A percentile compares a stretch with the other conserved stretches of the same genome.
These are phyloP conservation scores for Atalantia buxifolia DNA, from an alignment of 345 rosid genomes.

Conservation along the genomic window DNA sequence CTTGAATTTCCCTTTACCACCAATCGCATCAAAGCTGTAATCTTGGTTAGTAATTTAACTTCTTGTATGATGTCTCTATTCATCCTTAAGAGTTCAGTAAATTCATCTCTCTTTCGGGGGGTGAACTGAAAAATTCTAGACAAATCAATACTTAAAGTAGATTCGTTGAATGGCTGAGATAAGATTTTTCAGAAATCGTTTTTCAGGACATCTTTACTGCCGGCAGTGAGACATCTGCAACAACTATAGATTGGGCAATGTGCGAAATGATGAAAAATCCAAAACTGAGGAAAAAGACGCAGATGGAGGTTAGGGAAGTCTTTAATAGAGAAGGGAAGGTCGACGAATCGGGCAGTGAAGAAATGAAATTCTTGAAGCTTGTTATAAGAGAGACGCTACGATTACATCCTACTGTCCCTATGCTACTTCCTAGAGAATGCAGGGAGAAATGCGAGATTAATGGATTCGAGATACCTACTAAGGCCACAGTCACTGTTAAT, in stretches of 20 bases:
- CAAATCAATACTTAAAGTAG: not conserved
- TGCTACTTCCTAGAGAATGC: conserved; percentile 23
- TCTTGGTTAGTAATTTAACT: not conserved
- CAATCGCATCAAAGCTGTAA: not conserved
- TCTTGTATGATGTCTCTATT: too few species aligned
- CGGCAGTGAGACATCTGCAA: conserved; percentile 30
- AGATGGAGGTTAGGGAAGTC: conserved; percentile 23
- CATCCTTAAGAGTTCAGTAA: too few species aligned
- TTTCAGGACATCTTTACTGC: conserved; percentile 26
- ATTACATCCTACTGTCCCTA: conserved; percentile 20
- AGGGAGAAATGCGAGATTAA: conserved; percentile 2
- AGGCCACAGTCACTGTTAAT: conserved; percentile 1
- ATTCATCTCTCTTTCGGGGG: not conserved
- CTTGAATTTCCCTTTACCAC: not conserved
- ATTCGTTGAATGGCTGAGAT: not conserved
- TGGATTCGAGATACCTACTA: not conserved
- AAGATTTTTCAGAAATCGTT: not conserved
- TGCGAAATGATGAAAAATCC: conserved; percentile 26
- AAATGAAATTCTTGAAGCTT: conserved; percentile 16
- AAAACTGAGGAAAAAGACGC: conserved; percentile 17
- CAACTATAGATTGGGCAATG: conserved; percentile 30
- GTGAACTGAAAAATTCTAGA: too few species aligned
- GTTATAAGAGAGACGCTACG: conserved; percentile 28
- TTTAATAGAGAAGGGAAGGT: conserved; percentile 12
- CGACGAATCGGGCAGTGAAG: conserved; percentile 12